Percentiles rank a stretch among this genome's conserved stretches.
Conservation (phyloP, 768 basidiomycete species). For the Dioszegia crocea region DNA sequence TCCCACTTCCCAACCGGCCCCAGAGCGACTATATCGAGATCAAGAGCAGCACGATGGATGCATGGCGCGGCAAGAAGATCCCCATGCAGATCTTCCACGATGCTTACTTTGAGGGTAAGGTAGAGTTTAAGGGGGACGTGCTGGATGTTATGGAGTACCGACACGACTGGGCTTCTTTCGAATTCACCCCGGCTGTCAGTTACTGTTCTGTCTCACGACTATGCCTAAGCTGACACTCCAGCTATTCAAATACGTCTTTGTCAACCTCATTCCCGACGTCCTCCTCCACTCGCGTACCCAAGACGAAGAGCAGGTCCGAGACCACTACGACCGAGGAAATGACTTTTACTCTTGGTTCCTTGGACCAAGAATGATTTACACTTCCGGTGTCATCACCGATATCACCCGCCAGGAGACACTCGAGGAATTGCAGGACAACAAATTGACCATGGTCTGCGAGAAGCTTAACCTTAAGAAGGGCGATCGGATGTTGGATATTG, state of each 20-base stretch:
- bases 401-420: constrained; percentile 71
- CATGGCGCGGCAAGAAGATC: constrained; percentile 84
- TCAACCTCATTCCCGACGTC: constrained; percentile 84
- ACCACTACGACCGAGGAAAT: constrained; percentile 93
- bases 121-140: constrained; percentile 97
- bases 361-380: constrained; percentile 68
- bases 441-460: constrained; percentile 88
- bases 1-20: constrained; percentile 73
- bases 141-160: constrained; percentile 89
- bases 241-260: constrained; percentile 90
- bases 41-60: constrained; percentile 74
- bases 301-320: constrained; percentile 92
- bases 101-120: constrained; percentile 92
- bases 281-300: constrained; percentile 83
- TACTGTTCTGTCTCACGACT: not conserved
- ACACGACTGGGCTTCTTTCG: constrained; percentile 92
- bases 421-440: constrained; percentile 96
- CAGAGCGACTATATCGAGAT: constrained; percentile 88
- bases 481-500: constrained; percentile 59
- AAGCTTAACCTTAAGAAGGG: constrained; percentile 84
- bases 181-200: constrained; percentile 67
- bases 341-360: constrained; percentile 86
- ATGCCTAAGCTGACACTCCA: constrained; percentile 15
- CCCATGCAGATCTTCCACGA: constrained; percentile 98
- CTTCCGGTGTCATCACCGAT: constrained; percentile 79